Evolutionary conservation across 2,329 filamentous ascomycete genomes (phyloP).

Genomic region (Acrocalymma vagum): DNA sequence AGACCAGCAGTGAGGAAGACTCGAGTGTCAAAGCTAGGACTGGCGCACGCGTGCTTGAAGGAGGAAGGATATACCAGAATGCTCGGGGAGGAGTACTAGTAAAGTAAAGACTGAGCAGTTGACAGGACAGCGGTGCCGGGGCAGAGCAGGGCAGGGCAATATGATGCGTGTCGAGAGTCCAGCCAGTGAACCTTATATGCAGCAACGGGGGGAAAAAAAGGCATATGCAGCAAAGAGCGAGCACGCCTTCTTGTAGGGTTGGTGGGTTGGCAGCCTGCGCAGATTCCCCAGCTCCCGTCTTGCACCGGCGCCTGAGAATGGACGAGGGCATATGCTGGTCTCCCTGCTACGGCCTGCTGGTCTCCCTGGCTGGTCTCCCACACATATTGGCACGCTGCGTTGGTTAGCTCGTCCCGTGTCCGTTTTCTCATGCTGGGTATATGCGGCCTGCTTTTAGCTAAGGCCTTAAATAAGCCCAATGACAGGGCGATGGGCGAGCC

Average conservation of each 20-base stretch:
- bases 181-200: conserved; percentile 20
- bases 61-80: too few species aligned
- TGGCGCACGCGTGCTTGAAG: too few species aligned
- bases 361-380: conserved; percentile 16
- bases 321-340: conserved; percentile 15
- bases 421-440: conserved; percentile 46
- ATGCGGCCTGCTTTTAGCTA: conserved; percentile 34
- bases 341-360: conserved; percentile 12
- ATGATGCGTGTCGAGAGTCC: conserved; percentile 12
- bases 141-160: conserved; percentile 13
- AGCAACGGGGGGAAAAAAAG: conserved; percentile 1
- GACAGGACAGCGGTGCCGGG: too few species aligned
- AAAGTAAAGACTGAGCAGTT: too few species aligned
- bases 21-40: too few species aligned
- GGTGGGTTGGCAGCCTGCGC: too few species aligned
- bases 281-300: conserved; percentile 15
- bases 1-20: too few species aligned
- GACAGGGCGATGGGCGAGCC: conserved; percentile 22
- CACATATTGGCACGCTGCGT: conserved; percentile 19
- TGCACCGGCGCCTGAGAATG: conserved; percentile 19
- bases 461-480: conserved; percentile 31
- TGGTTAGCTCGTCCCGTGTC: conserved; percentile 48
- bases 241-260: conserved; percentile 5
- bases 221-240: too few species aligned
- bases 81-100: too few species aligned